Base-by-base conservation (phyloP, 2,329 filamentous ascomycete genomes). In the Aureobasidium musti region DNA sequence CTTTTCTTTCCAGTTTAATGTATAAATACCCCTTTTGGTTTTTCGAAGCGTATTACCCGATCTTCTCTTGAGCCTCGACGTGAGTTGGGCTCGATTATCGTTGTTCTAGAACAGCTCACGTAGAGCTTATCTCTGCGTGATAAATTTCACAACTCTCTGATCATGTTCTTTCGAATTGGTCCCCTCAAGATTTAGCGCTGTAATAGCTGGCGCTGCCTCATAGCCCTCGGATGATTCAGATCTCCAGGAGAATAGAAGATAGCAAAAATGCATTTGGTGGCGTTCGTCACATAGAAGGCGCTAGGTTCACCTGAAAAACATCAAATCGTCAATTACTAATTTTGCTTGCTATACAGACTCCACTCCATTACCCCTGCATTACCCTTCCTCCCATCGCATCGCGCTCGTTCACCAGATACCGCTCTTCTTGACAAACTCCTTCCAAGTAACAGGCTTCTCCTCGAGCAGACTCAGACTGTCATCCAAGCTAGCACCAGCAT, bases 1-100 rank as follows among this genome's bases (percentile, higher is more conserved):
- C 47, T 61, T 33, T 37, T 35, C 23, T 49, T 35, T 13, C 23
- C 57, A 41, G 57, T 59, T 59, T 61, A 61, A 61, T 61, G 57
- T 61, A 61, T 61, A 61, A 61, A 61, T 61, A 61, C 56, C 57
- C 57, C 57, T 49, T 61, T 61, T 61, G 41, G 10, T 19, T 60
- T 47, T 49, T 49, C 41, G 56, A 59, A 59, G 56, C 56, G 56
- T 61, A 23, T 49, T 14, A 26, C 13, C 28, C 14, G 14, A 61
- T 61, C 30, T 47, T 45, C 28, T 59, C 41, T 61, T 37, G 33
- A 35, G 33, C 10, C 6, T 35, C 33, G 10, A 28, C 53, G 14
- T 54, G 5, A 14, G 50, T 37, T 23, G 17, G 21, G 21, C 53
- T 28, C 6, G 8, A 7, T 56, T 26, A 26, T 56, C 53, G 14